These are phyloP conservation scores for Osmozyma mogii DNA, from an alignment of 805 yeast species.

Conservation along the genomic window DNA sequence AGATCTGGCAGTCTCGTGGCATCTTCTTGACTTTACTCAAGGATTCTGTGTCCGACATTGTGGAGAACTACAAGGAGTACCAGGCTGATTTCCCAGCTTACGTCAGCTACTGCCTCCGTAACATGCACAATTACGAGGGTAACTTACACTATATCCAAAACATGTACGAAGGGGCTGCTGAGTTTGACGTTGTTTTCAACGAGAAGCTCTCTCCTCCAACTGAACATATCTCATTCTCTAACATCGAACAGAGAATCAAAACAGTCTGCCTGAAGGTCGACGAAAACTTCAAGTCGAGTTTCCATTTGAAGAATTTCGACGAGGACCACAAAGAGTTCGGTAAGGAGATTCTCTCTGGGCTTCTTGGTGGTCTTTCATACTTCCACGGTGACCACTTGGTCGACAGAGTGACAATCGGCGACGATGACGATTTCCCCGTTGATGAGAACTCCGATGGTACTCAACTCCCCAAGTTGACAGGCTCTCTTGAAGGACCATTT, in stretches of 20 bases:
- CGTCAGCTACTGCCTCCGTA: constrained; percentile 48
- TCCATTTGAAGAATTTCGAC: constrained; percentile 40
- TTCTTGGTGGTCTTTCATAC: constrained; percentile 86
- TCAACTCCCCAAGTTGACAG: constrained; percentile 32
- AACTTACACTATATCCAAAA: constrained; percentile 77
- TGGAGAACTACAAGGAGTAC: constrained; percentile 16
- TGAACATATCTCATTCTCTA: constrained; percentile 30
- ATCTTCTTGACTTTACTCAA: constrained; percentile 62
- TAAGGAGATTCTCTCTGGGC: constrained; percentile 69
- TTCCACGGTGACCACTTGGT: constrained; percentile 78
- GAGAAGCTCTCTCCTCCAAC: constrained; percentile 30
- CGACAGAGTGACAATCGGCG: constrained; percentile 60
- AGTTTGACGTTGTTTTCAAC: constrained; percentile 64
- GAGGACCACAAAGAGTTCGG: constrained; percentile 46
- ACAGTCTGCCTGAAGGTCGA: constrained; percentile 35
- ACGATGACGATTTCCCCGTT: constrained; percentile 61
- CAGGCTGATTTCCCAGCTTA: constrained; percentile 33
- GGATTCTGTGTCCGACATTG: constrained; percentile 52
- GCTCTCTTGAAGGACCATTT: constrained; percentile 65
- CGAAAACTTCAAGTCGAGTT: constrained; percentile 39
- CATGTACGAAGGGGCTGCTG: constrained; percentile 63
- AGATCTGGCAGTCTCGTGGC: constrained; percentile 73
- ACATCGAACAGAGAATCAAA: constrained; percentile 28
- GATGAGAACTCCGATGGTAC: constrained; percentile 16
- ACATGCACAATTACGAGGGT: constrained; percentile 56